Base-by-base conservation (phyloP, 2,329 filamentous ascomycete genomes). In the Ophiocordyceps australis region DNA sequence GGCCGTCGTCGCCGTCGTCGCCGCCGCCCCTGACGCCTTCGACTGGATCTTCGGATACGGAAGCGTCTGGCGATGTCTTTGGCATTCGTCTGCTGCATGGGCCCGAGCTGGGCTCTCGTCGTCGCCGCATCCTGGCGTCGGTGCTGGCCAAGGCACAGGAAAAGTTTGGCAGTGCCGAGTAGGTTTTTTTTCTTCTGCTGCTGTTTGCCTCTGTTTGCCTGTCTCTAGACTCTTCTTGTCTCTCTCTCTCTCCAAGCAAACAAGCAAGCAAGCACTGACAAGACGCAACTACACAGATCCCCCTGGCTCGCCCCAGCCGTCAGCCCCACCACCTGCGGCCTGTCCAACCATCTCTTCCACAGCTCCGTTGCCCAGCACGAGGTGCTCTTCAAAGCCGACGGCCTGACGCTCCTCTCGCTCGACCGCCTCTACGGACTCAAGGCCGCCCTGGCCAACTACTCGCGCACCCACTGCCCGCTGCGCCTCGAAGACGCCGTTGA, bases 371-470 rank as follows among this genome's bases (percentile, higher is more conserved):
- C 49, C 21, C 72, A 76, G 36, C 68, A 73, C 39, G 64, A 72
- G 30, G 46, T 67, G 14, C 52, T 76, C 27, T 75, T 72, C 52
- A 59, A 59, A 3, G 59, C 64, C 3, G 61, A 65, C 15, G 66
- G 67, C 12, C 53, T 77, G 9, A 70, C 60, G 0, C 48, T 77
- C 7, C 42, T 74, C 10, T 58, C 66, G 0, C 55, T 74, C 9
- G 71, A 76, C 43, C 57, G 66, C 25, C 45, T 74, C 23, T 77
- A 74, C 47, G 69, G 64, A 22, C 67, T 77, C 49, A 74, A 74
- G 42, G 55, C 57, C 24, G 65, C 67, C 1, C 54, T 76, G 9
- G 57, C 62, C 12, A 58, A 57, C 34, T 74, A 74, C 41, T 57
- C 62, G 5, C 54, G 53, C 30, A 57, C 54, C 2, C 45, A 42